Conservation (phyloP, 2,329 filamentous ascomycete species). For the Colletotrichum musicola region DNA sequence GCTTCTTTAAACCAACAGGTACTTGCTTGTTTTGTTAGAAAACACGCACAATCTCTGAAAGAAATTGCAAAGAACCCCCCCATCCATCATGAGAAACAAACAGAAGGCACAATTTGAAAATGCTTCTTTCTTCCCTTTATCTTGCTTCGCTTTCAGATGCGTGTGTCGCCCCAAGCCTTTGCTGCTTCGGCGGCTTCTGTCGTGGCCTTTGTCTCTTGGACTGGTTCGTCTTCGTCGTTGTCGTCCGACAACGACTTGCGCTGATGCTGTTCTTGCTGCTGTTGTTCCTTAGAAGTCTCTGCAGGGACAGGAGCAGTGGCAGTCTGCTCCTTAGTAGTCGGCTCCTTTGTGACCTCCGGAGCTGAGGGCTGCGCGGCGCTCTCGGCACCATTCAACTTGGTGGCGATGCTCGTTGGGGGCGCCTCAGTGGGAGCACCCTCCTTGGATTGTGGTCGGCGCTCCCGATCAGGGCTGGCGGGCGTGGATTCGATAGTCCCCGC, state of each 20-base stretch:
- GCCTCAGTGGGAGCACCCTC: not conserved
- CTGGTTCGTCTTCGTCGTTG: not conserved
- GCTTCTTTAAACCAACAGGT: not conserved
- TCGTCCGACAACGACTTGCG: conserved; percentile 6
- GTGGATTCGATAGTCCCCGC: conserved; percentile 42
- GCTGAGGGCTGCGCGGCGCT: not conserved
- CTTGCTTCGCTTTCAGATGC: conserved; percentile 10
- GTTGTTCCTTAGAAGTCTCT: not conserved
- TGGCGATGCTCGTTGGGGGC: not conserved
- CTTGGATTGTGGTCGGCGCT: conserved; percentile 27
- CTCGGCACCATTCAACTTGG: not conserved
- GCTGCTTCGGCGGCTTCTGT: conserved; percentile 36
- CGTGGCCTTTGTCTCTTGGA: conserved; percentile 23
- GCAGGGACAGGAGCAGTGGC: not conserved
- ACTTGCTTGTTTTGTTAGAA: not conserved
- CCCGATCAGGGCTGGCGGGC: conserved; percentile 18
- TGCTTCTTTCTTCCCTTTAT: not conserved
- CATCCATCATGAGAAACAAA: too few relatives aligned
- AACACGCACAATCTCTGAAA: not conserved
- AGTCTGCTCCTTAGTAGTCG: conserved; percentile 5
- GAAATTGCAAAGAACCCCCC: too few relatives aligned
- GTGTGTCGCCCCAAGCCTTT: conserved; percentile 28
- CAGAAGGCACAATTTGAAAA: not conserved
- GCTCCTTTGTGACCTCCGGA: conserved; percentile 4
- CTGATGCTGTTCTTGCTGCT: conserved; percentile 6